These are phyloP conservation scores for Taphrina sp. DNA, from an alignment of 1,139 yeast genomes.

Conservation along the genomic window DNA sequence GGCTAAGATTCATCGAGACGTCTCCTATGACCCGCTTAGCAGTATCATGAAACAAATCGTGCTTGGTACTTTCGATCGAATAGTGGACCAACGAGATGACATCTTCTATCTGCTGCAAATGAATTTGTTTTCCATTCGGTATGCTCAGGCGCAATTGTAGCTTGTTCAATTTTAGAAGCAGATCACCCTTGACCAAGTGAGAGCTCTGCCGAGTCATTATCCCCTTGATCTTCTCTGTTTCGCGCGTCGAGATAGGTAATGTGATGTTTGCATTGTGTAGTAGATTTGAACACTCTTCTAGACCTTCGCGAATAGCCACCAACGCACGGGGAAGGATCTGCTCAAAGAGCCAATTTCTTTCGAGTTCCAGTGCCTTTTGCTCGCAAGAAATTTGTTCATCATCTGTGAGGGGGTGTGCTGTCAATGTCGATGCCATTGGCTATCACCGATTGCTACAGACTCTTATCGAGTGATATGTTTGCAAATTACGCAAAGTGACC, in stretches of 20 bases:
- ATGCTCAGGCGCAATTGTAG: conserved; percentile 5
- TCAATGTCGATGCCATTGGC: no score
- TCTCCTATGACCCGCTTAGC: conserved; percentile 18
- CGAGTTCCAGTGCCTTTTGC: conserved; percentile 7
- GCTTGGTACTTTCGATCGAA: conserved; percentile 10
- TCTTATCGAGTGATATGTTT: no score
- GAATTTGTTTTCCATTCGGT: conserved; percentile 3
- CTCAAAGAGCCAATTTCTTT: conserved; percentile 28
- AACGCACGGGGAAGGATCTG: conserved; percentile 22
- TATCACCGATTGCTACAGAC: no score
- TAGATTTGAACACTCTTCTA: conserved; percentile 21
- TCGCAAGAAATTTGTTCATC: no score
- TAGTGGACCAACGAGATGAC: conserved; percentile 8
- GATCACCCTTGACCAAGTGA: conserved; percentile 30
- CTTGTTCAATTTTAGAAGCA: conserved; percentile 4
- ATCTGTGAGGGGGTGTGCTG: no score
- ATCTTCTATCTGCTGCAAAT: conserved; percentile 22
- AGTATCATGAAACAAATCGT: conserved; percentile 14
- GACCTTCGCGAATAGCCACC: conserved; percentile 9
- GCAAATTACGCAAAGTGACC: no score
- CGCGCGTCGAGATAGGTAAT: conserved; percentile 28
- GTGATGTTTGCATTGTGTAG: conserved; percentile 24
- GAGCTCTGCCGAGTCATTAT: conserved; percentile 26
- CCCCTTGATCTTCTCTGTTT: conserved; percentile 32
- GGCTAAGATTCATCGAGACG: conserved; percentile 2